These are phyloP conservation scores for Trichoderma harzianum DNA, from an alignment of 2,329 filamentous ascomycete genomes.

Conservation along the genomic window DNA sequence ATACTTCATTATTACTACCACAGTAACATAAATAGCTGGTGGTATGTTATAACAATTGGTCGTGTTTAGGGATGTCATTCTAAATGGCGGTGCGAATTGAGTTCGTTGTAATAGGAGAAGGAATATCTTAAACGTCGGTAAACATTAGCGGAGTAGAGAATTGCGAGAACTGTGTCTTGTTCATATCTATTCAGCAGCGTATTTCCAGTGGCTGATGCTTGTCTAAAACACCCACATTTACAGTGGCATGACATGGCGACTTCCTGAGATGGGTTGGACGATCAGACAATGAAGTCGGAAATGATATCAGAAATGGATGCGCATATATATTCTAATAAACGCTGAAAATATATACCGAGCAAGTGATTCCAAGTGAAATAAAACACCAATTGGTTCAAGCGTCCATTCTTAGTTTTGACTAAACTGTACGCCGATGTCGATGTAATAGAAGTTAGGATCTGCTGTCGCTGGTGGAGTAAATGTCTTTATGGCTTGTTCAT, in stretches of 20 bases:
- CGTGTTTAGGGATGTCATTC: not conserved
- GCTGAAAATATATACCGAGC: not conserved
- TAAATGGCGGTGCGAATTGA: not conserved
- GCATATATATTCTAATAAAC: not conserved
- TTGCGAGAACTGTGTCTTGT: not conserved
- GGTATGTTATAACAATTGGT: not conserved
- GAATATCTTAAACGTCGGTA: not conserved
- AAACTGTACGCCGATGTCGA: slow-evolving; percentile 10
- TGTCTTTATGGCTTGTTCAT: slow-evolving; percentile 4
- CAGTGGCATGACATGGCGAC: not conserved
- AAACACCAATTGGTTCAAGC: not conserved
- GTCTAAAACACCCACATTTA: not conserved
- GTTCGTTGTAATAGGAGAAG: not conserved
- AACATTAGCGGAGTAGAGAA: not conserved
- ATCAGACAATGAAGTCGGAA: not conserved
- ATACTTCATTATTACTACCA: not conserved
- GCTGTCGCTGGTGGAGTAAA: not conserved
- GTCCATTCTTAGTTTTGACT: not conserved
- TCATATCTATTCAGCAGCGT: not conserved
- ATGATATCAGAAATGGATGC: not conserved
- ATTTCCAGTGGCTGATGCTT: not conserved
- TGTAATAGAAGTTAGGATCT: slow-evolving; percentile 10
- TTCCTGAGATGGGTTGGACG: not conserved
- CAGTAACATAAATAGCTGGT: not conserved
- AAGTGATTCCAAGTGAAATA: not conserved